phyloP scores from a whole-genome alignment of 2,329 filamentous ascomycete genomes.

The Endothia cerciana region DNA sequence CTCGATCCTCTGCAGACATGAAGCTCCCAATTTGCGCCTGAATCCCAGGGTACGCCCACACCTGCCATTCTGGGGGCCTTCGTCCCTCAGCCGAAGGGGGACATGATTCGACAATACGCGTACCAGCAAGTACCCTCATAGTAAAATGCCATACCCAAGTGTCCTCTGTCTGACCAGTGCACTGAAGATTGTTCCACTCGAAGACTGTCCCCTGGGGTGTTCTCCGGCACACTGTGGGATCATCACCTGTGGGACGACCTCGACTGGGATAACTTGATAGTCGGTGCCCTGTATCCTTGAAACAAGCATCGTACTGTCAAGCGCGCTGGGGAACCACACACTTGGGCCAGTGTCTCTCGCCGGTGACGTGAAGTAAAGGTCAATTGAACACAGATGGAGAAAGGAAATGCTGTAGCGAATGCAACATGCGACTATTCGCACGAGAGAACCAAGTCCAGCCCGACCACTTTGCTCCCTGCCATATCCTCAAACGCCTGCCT shows the following conservation, averaged over 20 bases:
- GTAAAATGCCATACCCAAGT: neutral
- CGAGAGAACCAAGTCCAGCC: constrained; percentile 12
- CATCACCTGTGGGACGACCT: neutral
- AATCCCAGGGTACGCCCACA: neutral
- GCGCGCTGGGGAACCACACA: neutral
- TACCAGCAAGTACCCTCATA: neutral
- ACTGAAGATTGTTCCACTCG: neutral
- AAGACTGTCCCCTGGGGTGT: neutral
- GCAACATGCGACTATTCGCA: constrained; percentile 22
- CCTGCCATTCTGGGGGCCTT: neutral
- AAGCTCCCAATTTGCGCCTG: neutral
- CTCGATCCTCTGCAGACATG: neutral
- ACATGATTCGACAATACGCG: neutral
- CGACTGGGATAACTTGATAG: neutral
- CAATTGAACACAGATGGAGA: neutral
- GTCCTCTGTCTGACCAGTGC: neutral
- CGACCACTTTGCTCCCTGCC: constrained; percentile 2
- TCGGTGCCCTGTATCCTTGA: neutral
- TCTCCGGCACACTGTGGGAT: neutral
- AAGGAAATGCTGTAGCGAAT: constrained; percentile 24
- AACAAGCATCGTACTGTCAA: neutral
- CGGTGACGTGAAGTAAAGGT: neutral
- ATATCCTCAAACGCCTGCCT: constrained; percentile 22
- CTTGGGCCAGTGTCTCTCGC: neutral
- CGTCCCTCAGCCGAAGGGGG: neutral